phyloP scores from a whole-genome alignment of 768 basidiomycete species.

The Jaapia argillacea region DNA sequence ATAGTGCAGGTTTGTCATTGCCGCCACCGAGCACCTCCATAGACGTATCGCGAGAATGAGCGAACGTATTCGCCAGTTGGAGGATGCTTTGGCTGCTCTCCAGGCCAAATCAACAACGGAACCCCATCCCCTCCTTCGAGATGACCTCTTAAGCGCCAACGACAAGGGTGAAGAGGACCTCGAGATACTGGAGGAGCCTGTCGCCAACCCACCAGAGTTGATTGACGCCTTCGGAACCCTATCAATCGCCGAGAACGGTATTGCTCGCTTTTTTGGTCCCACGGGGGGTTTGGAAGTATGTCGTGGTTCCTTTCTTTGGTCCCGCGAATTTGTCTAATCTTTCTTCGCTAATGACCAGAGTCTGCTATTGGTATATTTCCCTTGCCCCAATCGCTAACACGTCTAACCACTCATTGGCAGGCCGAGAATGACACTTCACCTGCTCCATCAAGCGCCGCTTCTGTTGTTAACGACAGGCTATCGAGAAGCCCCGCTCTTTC shows the following conservation, averaged over 20 bases:
- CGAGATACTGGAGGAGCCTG: background rate
- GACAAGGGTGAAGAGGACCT: no score
- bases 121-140: constrained; percentile 50
- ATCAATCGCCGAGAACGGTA: constrained; percentile 48
- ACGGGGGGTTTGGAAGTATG: constrained; percentile 62
- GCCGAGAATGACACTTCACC: background rate
- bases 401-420: background rate
- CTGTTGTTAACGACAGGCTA: constrained; percentile 17
- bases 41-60: constrained; percentile 41
- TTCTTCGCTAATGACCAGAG: constrained; percentile 2
- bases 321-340: no score
- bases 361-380: background rate
- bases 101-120: constrained; percentile 42
- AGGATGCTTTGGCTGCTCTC: constrained; percentile 45
- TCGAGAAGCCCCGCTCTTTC: constrained; percentile 19
- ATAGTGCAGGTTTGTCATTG: constrained; percentile 39
- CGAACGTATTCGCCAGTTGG: constrained; percentile 45
- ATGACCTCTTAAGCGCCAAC: no score
- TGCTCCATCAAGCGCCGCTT: constrained; percentile 11
- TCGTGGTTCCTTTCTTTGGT: no score
- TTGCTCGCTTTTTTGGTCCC: constrained; percentile 55
- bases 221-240: constrained; percentile 51
- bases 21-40: constrained; percentile 59
- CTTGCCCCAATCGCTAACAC: no score
- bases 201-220: background rate